Evolutionary conservation across 2,329 filamentous ascomycete genomes (phyloP).

Genomic region (Fusarium anguioides): DNA sequence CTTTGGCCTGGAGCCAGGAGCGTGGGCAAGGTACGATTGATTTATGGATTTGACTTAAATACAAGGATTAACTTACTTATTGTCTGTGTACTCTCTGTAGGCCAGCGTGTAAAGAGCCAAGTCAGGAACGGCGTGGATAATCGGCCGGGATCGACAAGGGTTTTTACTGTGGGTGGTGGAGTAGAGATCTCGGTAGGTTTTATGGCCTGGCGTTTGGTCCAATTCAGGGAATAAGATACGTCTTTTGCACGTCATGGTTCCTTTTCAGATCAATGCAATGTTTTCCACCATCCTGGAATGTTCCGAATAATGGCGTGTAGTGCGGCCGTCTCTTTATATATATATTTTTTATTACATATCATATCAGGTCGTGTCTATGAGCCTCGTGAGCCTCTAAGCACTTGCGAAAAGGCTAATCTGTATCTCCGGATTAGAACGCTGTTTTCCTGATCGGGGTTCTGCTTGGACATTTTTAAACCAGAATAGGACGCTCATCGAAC

Average conservation of each 20-base stretch:
- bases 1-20: conserved; percentile 30
- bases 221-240: conserved; percentile 22
- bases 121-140: conserved; percentile 45
- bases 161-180: conserved; percentile 35
- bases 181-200: conserved; percentile 28
- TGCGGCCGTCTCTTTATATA: background rate
- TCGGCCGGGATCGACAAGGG: conserved; percentile 44
- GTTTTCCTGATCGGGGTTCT: conserved; percentile 19
- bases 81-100: background rate
- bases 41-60: conserved; percentile 20
- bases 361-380: conserved; percentile 4
- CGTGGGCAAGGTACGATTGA: conserved; percentile 18
- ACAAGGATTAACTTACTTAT: conserved; percentile 19
- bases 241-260: conserved; percentile 32
- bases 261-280: conserved; percentile 20
- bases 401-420: conserved; percentile 25
- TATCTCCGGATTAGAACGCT: conserved; percentile 6
- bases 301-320: conserved; percentile 1
- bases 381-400: conserved; percentile 25
- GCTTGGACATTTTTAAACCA: conserved; percentile 3
- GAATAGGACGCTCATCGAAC: conserved; percentile 24
- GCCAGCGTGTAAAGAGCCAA: conserved; percentile 36
- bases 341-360: conserved; percentile 10
- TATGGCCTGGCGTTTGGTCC: conserved; percentile 4
- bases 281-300: conserved; percentile 3